A percentile compares a stretch with the other conserved stretches of the same genome.
phyloP scores from a whole-genome alignment of 2,329 filamentous ascomycete genomes.

The Alternaria atra region DNA sequence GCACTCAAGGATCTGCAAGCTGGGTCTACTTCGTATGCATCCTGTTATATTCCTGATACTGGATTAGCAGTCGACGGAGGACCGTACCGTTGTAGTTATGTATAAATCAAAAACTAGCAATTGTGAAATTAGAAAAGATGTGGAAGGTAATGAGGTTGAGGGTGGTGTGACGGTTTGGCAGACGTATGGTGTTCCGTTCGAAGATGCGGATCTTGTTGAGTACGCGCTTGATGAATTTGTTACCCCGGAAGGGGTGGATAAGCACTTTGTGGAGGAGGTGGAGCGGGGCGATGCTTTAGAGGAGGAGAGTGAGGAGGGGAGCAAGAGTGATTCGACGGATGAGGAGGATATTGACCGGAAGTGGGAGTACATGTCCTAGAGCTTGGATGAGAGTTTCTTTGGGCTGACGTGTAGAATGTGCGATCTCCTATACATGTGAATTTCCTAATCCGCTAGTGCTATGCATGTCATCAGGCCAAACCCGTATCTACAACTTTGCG shows the following conservation, averaged over 20 bases:
- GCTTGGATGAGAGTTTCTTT: no score
- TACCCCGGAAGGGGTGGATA: background rate
- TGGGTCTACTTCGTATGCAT: background rate
- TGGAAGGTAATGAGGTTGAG: background rate
- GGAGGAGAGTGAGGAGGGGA: background rate
- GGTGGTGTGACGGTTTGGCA: background rate
- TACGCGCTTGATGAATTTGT: background rate
- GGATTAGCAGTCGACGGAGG: conserved; percentile 13
- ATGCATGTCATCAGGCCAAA: background rate
- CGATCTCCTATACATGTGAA: no score
- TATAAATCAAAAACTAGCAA: background rate
- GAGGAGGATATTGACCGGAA: background rate
- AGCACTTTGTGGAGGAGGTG: background rate
- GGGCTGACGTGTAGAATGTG: no score
- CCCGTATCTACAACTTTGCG: conserved; percentile 16
- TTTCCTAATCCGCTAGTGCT: background rate
- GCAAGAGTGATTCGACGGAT: background rate
- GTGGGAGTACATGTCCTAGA: background rate
- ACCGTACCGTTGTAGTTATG: conserved; percentile 10
- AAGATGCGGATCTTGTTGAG: background rate
- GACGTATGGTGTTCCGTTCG: background rate
- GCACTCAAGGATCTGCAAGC: no score
- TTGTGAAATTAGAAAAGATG: background rate
- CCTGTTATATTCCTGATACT: conserved; percentile 10
- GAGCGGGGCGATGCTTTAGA: background rate